Base-by-base conservation (phyloP, 495 filamentous ascomycete genomes). In the Pyrenula massariospora region DNA sequence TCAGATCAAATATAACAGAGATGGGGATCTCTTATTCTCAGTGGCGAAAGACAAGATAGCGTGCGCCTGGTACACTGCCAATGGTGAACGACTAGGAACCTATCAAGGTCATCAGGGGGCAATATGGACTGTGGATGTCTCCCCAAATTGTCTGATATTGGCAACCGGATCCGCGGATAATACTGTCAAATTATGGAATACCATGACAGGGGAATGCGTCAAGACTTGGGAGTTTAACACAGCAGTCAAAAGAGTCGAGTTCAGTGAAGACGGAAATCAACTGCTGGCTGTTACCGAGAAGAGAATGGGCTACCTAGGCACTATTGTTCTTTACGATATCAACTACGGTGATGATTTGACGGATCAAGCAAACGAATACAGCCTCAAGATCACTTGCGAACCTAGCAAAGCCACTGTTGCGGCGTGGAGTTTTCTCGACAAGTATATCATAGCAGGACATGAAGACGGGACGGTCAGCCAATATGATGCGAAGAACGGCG, bases 181-280 rank as follows among this genome's bases (percentile, higher is more conserved):
- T 78, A 96, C 93, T 19, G 91, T 96, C 66, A 85, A 89, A 62
- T 77, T 99, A 67, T 99, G 93, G 93, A 91, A 99, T 67, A 81
- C 97, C 66, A 86, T 88, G 80, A 88, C 88, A 24, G 93, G 94
- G 64, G 89, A 89, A 65, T 85, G 84, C 62, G 79, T 99, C 57
- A 95, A 97, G 82, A 84, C 85, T 52, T 98, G 93, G 93, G 89
- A 98, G 20, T 96, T 96, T 78, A 82, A 84, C 2, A 96, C 94
- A 20, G 88, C 90, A 48, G 89, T 98, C 61, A 96, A 97, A 82
- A 81, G 93, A 58, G 91, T 95, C 65, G 92, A 96, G 67, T 98
- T 97, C 73, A 89, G 81, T 62, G 86, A 93, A 57, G 93, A 98
- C 74, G 93, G 91, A 63, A 86, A 80, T 64, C 78, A 86, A 66